Percentiles rank a stretch among this genome's conserved stretches.
Conservation (phyloP, 768 basidiomycete genomes). For the Pholiota conissans region DNA sequence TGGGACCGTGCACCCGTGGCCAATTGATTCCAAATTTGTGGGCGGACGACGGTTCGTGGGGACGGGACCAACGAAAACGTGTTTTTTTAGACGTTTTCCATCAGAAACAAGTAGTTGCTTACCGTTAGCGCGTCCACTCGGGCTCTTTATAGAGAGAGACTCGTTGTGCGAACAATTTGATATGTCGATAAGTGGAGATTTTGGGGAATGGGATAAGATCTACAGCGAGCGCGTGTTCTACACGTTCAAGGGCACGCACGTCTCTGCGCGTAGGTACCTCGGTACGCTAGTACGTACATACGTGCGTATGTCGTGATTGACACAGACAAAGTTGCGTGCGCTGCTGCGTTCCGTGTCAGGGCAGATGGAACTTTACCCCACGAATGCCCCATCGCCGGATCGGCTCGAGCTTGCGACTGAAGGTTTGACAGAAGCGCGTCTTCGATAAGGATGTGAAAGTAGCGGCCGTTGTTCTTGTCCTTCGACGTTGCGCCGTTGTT, state of each 20-base stretch:
- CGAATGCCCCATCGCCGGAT: slow-evolving; percentile 1
- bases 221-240: slow-evolving; percentile 10
- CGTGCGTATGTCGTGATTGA: neutral
- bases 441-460: neutral
- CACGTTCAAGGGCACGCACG: slow-evolving; percentile 20
- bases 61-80: too few species aligned
- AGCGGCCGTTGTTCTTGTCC: neutral
- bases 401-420: neutral
- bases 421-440: neutral
- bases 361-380: neutral
- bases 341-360: neutral
- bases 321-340: too few species aligned
- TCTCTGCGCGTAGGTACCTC: neutral
- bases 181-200: neutral
- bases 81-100: neutral
- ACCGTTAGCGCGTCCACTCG: neutral
- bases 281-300: neutral
- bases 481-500: neutral
- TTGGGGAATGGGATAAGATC: neutral
- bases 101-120: slow-evolving; percentile 4
- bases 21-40: too few species aligned
- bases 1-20: too few species aligned
- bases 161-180: neutral
- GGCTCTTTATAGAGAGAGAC: neutral
- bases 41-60: too few species aligned